These are phyloP conservation scores for Botrytis galanthina DNA, from an alignment of 2,329 filamentous ascomycete genomes.

Conservation along the genomic window DNA sequence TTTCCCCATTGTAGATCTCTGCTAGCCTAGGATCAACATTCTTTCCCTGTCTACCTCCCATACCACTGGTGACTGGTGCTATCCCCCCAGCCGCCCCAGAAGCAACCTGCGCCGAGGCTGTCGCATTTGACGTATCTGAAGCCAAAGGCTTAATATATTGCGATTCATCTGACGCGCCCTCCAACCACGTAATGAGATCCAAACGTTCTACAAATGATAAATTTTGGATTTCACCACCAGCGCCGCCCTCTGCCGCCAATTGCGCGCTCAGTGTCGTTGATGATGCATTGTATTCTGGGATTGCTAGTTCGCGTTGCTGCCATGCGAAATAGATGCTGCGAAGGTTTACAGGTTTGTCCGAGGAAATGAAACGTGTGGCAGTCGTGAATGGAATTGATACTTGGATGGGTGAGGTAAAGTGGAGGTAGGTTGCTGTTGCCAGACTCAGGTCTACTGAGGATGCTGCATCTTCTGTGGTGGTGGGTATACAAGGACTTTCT, in stretches of 20 bases:
- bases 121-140: constrained; percentile 51
- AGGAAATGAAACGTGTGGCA: constrained; percentile 84
- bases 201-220: constrained; percentile 87
- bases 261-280: constrained; percentile 79
- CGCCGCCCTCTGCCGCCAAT: constrained; percentile 53
- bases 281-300: constrained; percentile 86
- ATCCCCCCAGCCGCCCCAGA: constrained; percentile 44
- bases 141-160: constrained; percentile 88
- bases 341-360: constrained; percentile 71
- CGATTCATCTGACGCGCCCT: constrained; percentile 83
- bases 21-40: constrained; percentile 76
- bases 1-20: constrained; percentile 88
- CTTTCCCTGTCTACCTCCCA: constrained; percentile 58
- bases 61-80: constrained; percentile 42
- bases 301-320: constrained; percentile 85
- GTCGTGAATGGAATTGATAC: constrained; percentile 66
- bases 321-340: constrained; percentile 96
- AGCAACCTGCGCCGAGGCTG: constrained; percentile 48
- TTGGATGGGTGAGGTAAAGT: constrained; percentile 62
- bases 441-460: constrained; percentile 60
- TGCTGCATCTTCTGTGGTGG: constrained; percentile 63
- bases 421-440: constrained; percentile 73
- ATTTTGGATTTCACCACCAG: constrained; percentile 73
- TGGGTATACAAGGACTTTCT: constrained; percentile 67
- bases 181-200: constrained; percentile 90